Evolutionary conservation across 73 alveolate species (phyloP).

Genomic region (Paramecium sexaurelia): DNA sequence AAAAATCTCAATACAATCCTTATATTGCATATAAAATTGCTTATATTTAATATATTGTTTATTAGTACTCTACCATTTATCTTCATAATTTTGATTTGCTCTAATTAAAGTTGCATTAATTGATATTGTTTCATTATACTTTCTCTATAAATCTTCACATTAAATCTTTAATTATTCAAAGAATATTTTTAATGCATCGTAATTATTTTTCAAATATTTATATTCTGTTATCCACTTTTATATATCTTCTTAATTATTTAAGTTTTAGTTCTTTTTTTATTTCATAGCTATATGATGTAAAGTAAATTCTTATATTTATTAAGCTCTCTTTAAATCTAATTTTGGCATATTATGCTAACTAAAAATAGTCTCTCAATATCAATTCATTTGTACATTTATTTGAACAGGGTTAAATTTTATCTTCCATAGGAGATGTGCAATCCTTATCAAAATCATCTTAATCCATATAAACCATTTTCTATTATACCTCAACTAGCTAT

Average conservation of each 20-base stretch:
- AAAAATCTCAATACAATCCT: not conserved
- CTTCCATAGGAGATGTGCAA: not conserved
- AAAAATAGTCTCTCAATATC: not conserved
- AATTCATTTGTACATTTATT: constrained; percentile 14
- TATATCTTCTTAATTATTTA: not conserved
- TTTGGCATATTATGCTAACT: not conserved
- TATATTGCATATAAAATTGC: not conserved
- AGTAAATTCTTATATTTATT: not conserved
- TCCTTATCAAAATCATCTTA: constrained; percentile 6
- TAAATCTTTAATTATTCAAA: not conserved
- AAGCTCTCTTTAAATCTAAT: constrained; percentile 21
- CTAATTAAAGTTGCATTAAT: not conserved
- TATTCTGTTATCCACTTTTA: constrained; percentile 24
- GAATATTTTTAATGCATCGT: not conserved
- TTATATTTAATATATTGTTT: not conserved
- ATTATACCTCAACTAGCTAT: not conserved
- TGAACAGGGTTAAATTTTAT: not conserved
- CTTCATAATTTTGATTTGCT: constrained; percentile 19
- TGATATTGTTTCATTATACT: not conserved
- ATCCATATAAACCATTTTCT: not conserved
- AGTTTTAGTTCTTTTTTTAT: not conserved
- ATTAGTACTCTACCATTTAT: not conserved
- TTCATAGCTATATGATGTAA: not conserved
- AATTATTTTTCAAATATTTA: not conserved
- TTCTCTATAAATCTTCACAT: not conserved